phyloP scores from a whole-genome alignment of 1,284 basidiomycete species.

The Hypsizygus ulmarius region DNA sequence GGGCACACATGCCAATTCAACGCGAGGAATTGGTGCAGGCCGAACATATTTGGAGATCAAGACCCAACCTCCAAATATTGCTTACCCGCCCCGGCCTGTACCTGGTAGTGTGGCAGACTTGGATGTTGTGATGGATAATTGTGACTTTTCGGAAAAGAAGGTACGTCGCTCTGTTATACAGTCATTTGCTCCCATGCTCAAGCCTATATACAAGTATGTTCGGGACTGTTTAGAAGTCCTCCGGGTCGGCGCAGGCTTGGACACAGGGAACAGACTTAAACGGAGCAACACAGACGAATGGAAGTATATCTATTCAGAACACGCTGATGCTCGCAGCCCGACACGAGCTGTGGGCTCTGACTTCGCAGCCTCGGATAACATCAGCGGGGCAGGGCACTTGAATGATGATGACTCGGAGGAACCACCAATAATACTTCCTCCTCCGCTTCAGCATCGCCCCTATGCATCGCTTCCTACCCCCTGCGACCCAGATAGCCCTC shows the following conservation, averaged over 20 bases:
- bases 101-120: constrained; percentile 83
- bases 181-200: constrained; percentile 1
- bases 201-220: constrained; percentile 52
- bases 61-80: constrained; percentile 51
- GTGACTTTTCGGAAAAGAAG: constrained; percentile 81
- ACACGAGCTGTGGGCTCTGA: neutral
- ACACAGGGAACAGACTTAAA: constrained; percentile 61
- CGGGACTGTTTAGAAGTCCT: constrained; percentile 79
- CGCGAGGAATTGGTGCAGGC: constrained; percentile 68
- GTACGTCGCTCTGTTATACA: constrained; percentile 37
- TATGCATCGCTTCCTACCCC: constrained; percentile 53
- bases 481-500: constrained; percentile 70
- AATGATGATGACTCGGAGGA: constrained; percentile 42
- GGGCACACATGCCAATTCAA: constrained; percentile 42
- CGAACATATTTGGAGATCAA: constrained; percentile 76
- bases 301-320: constrained; percentile 69
- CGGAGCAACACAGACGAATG: constrained; percentile 59
- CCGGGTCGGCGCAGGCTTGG: constrained; percentile 68
- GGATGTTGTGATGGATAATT: constrained; percentile 85
- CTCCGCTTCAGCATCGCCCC: constrained; percentile 45
- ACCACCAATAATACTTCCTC: constrained; percentile 39
- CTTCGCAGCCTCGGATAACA: constrained; percentile 12
- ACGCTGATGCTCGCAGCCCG: constrained; percentile 29
- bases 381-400: constrained; percentile 38
- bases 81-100: constrained; percentile 82